Base-by-base conservation (phyloP, 2,329 filamentous ascomycete genomes). In the Diaporthe sp. region DNA sequence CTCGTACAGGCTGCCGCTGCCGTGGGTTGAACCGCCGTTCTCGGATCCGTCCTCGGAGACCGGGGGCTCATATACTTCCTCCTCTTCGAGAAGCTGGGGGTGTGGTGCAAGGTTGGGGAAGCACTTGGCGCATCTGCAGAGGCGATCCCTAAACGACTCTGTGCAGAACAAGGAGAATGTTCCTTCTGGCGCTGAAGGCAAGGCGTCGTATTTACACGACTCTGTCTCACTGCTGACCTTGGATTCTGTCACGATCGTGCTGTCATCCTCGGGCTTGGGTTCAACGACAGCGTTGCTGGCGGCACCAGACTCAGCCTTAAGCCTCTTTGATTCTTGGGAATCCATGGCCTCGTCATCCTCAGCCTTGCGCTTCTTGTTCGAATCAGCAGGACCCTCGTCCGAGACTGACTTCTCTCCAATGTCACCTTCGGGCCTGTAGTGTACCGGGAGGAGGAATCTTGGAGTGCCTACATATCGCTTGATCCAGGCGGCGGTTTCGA, bases 11-110 rank as follows among this genome's bases (percentile, higher is more conserved):
- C 94, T 97, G 59, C 94, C 94, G 44, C 94, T 96, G 66, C 94
- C 94, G 7, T 91, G 87, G 2, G 90, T 91, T 5, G 88, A 91
- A 39, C 86, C 88, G 55, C 86, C 87, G 47, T 88, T 85, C 25
- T 87, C 88, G 2, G 88, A 90, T 3, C 87, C 89, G 22, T 88
- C 87, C 1, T 92, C 90, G 0, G 95, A 98, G 7, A 98, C 86
- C 1, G 96, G 95, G 0, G 96, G 97, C 79, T 98, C 95, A 83
- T 99, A 99, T 1, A 92, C 92, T 44, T 98, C 95, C 86, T 99
- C 97, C 83, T 97, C 95, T 80, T 98, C 96, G 13, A 98, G 91
- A 15, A 99, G 93, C 80, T 97, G 94, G 0, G 92, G 91, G 81
- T 97, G 92, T 0, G 87, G 84, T 71, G 90, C 86, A 1, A 98